Base-by-base conservation (phyloP, 2,329 filamentous ascomycete species). In the Aureobasidium sp. region DNA sequence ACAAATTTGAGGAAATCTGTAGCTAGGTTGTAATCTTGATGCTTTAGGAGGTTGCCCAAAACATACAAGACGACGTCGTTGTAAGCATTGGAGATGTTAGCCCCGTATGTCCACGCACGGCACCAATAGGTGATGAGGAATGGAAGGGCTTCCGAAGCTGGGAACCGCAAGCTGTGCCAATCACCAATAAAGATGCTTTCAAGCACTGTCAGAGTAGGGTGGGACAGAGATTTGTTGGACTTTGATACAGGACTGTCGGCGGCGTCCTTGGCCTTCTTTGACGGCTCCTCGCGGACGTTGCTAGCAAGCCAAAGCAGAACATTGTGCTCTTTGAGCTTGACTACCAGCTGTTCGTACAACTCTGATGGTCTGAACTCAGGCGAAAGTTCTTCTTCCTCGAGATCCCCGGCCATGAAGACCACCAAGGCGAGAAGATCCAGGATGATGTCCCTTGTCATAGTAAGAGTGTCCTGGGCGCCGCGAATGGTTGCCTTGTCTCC, bases 391-490 rank as follows among this genome's bases (percentile, higher is more conserved):
- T 87, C 85, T 66, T 86, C 84, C 63, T 92, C 88, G 59, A 90
- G 83, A 70, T 94, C 90, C 42, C 87, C 87, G 72, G 94, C 88
- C 81, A 97, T 88, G 73, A 97, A 91, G 10, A 94, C 82, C 17
- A 96, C 80, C 7, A 99, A 81, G 2, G 94, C 82, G 2, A 97
- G 78, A 63, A 97, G 84, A 70, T 93, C 91, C 65, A 95, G 85
- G 56, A 95, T 85, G 9, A 94, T 79, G 64, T 84, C 84, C 76
- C 86, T 87, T 64, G 89, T 87, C 36, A 90, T 76, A 56, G 88
- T 82, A 7, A 94, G 82, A 13, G 84, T 87, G 70, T 97, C 91
- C 70, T 93, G 88, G 0, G 89, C 85, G 7, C 90, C 87, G 64
- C 86, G 87, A 12, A 96, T 83, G 15, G 91, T 79, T 1, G 91